A percentile compares a stretch with the other conserved stretches of the same genome.
These are phyloP conservation scores for Nematocida sp. DNA, from an alignment of 371 early-diverging fungal genomes.

Conservation along the genomic window DNA sequence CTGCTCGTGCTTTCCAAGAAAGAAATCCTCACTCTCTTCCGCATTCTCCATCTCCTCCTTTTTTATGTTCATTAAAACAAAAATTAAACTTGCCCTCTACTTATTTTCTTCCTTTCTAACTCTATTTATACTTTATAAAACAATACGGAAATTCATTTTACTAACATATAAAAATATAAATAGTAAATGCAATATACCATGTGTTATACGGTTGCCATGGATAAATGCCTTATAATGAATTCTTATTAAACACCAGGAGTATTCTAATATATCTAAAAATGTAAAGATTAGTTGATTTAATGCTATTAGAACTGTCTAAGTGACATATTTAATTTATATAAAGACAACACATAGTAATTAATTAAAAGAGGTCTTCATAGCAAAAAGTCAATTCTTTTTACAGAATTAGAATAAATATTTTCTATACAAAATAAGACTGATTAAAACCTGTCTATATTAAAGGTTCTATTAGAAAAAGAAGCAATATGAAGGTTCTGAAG, in stretches of 20 bases:
- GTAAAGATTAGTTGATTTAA: too few relatives aligned
- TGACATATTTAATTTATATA: slow-evolving; percentile 1
- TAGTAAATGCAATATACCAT: too few relatives aligned
- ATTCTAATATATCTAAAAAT: too few relatives aligned
- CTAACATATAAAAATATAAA: too few relatives aligned
- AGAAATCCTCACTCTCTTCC: not conserved
- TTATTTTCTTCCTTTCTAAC: too few relatives aligned
- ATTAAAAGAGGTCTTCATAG: not conserved
- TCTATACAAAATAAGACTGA: slow-evolving; percentile 36
- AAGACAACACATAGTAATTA: not conserved
- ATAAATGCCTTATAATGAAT: too few relatives aligned
- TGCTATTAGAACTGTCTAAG: not conserved
- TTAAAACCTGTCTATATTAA: slow-evolving; percentile 51
- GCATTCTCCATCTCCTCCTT: not conserved
- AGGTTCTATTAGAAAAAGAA: slow-evolving; percentile 49
- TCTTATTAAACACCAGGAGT: too few relatives aligned
- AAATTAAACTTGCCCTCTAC: slow-evolving; percentile 1
- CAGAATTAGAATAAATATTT: slow-evolving; percentile 4
- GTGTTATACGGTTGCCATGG: too few relatives aligned
- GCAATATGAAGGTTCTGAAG: slow-evolving; percentile 30
- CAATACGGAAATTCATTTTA: too few relatives aligned
- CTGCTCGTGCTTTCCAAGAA: not conserved
- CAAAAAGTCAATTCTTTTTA: slow-evolving; percentile 11
- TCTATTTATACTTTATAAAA: too few relatives aligned
- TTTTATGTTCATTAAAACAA: slow-evolving; percentile 4